Conservation (phyloP, 2,329 filamentous ascomycete genomes). For the Thyridium curvatum region DNA sequence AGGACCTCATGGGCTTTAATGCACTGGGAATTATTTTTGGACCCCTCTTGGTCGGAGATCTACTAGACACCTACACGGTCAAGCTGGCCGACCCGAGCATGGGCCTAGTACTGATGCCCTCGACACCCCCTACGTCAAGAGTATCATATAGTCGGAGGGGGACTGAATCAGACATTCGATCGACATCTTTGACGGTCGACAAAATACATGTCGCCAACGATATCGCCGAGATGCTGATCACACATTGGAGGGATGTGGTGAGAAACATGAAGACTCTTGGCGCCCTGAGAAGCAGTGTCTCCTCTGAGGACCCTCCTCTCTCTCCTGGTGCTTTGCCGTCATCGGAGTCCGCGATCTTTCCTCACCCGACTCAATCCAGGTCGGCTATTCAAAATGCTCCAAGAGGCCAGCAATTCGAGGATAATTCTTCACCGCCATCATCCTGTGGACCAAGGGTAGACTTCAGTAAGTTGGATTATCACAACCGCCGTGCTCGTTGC, state of each 20-base stretch:
- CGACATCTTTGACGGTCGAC: conserved; percentile 33
- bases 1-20: conserved; percentile 57
- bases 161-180: conserved; percentile 8
- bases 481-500: no score
- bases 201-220: conserved; percentile 52
- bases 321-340: conserved; percentile 13
- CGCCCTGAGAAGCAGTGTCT: conserved; percentile 16
- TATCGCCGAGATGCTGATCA: conserved; percentile 59
- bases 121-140: conserved; percentile 35
- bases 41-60: conserved; percentile 53
- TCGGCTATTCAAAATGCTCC: no score
- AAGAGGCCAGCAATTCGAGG: no score
- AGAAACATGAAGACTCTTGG: conserved; percentile 48
- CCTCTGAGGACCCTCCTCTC: conserved; percentile 1
- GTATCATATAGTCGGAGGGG: conserved; percentile 3
- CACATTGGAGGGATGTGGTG: conserved; percentile 59
- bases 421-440: no score
- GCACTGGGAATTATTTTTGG: conserved; percentile 60
- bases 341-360: conserved; percentile 33
- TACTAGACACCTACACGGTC: conserved; percentile 45
- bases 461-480: no score
- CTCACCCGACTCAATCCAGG: no score
- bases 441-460: no score
- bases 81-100: conserved; percentile 32
- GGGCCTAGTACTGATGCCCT: conserved; percentile 34